phyloP scores from a whole-genome alignment of 1,284 basidiomycete species.

The Apiotrichum veenhuisii region DNA sequence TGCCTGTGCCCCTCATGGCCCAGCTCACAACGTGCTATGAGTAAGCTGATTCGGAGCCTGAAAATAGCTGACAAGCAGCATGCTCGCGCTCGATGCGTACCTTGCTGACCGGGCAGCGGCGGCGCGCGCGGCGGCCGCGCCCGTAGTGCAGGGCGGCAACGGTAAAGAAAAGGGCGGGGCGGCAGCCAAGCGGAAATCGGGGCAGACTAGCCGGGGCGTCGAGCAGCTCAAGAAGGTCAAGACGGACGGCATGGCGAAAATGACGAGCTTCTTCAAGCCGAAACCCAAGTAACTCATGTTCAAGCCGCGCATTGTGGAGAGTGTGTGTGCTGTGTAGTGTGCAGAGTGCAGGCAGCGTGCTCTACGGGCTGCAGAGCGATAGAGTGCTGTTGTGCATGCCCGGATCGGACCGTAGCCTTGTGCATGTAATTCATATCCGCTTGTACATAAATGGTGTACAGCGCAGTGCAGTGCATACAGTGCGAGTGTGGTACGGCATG shows the following conservation, averaged over 20 bases:
- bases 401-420: too few relatives aligned
- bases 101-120: slow-evolving; percentile 34
- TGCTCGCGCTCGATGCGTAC: slow-evolving; percentile 26
- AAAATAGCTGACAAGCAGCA: slow-evolving; percentile 18
- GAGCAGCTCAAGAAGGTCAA: slow-evolving; percentile 47
- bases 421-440: too few relatives aligned
- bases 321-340: neutral
- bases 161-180: slow-evolving; percentile 21
- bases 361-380: neutral
- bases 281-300: slow-evolving; percentile 27
- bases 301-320: too few relatives aligned
- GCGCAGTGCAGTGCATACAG: too few relatives aligned
- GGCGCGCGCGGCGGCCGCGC: slow-evolving; percentile 28
- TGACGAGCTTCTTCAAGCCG: slow-evolving; percentile 47
- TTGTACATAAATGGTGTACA: too few relatives aligned
- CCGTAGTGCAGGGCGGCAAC: slow-evolving; percentile 14
- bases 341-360: neutral
- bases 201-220: slow-evolving; percentile 32
- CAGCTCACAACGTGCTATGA: slow-evolving; percentile 23
- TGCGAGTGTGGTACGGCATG: too few relatives aligned
- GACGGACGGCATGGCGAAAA: slow-evolving; percentile 42
- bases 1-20: slow-evolving; percentile 19
- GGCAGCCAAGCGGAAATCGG: slow-evolving; percentile 28
- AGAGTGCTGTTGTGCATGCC: too few relatives aligned
- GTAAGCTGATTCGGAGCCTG: slow-evolving; percentile 20